Base-by-base conservation (phyloP, 2,329 filamentous ascomycete genomes). In the Microascus cirrosus region DNA sequence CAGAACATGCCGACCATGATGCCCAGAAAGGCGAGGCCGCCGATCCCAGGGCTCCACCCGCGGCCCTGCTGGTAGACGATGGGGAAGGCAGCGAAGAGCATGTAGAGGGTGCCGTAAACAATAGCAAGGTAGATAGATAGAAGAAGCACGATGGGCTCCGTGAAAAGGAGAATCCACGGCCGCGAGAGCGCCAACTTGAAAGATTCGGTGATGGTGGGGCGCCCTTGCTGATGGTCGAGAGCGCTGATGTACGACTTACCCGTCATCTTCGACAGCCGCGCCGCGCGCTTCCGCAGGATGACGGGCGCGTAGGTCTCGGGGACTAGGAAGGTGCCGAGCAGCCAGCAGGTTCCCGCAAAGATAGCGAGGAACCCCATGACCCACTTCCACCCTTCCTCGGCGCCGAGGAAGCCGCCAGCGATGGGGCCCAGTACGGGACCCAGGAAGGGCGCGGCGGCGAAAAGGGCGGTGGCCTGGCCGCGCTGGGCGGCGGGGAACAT, bases 131-230 rank as follows among this genome's bases (percentile, higher is more conserved):
- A 88, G 28, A 87, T 71, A 7, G 77, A 80, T 4, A 83, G 74
- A 11, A 87, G 71, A 12, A 86, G 67, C 25, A 87, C 82, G 61
- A 88, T 87, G 5, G 85, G 85, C 63, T 89, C 85, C 56, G 70
- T 71, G 72, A 88, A 83, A 1, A 89, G 74, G 5, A 89, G 71
- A 42, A 84, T 69, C 82, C 82, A 86, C 1, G 85, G 85, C 1
- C 85, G 77, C 48, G 76, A 70, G n/a, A 87, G 73, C 3, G 81
- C 77, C 2, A 77, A 75, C 58, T 75, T 75, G 66, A 86, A 79
- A 45, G 80, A 77, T 57, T 76, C 67, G 8, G 65, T 66, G n/a
- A 81, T 63, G 45, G 20, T 24, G 45, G 69, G 71, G 32, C 75
- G 75, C 5, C 45, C 45, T 54, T 73, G 70, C 20, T 73, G 70